A percentile compares a stretch with the other conserved stretches of the same genome.
These are phyloP conservation scores for Hypericum androsaemum DNA, from an alignment of 345 rosid species.

Conservation along the genomic window DNA sequence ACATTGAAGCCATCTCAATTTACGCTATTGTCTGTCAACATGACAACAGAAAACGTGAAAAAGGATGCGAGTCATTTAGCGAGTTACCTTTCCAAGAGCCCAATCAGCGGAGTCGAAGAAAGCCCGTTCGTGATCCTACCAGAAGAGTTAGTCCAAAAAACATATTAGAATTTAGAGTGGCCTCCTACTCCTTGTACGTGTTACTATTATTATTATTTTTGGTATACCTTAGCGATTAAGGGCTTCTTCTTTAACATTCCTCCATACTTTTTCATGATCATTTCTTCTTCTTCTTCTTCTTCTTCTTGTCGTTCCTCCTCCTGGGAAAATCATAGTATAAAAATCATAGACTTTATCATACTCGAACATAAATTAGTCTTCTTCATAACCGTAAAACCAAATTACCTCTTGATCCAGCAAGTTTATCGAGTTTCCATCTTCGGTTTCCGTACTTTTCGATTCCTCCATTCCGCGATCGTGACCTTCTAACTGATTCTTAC, in stretches of 20 bases:
- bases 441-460: conserved; percentile 16
- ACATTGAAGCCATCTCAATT: too few relatives aligned
- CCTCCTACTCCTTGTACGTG: too few relatives aligned
- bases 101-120: conserved; percentile 93
- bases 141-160: background rate
- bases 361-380: background rate
- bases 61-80: background rate
- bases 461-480: conserved; percentile 10
- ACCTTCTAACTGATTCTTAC: conserved; percentile 8
- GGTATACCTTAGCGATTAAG: conserved; percentile 58
- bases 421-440: conserved; percentile 22
- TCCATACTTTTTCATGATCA: conserved; percentile 61
- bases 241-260: conserved; percentile 66
- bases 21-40: too few relatives aligned
- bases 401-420: conserved; percentile 41
- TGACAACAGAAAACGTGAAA: conserved; percentile 4
- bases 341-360: background rate
- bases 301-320: too few relatives aligned
- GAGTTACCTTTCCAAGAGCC: conserved; percentile 91
- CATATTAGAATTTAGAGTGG: background rate
- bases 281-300: background rate
- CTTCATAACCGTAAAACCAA: too few relatives aligned
- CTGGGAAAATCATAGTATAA: conserved; percentile 18
- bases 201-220: background rate
- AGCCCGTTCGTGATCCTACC: conserved; percentile 75